These are phyloP conservation scores for Lagenidium sp. DNA, from an alignment of 352 stramenopile species.

Conservation along the genomic window DNA sequence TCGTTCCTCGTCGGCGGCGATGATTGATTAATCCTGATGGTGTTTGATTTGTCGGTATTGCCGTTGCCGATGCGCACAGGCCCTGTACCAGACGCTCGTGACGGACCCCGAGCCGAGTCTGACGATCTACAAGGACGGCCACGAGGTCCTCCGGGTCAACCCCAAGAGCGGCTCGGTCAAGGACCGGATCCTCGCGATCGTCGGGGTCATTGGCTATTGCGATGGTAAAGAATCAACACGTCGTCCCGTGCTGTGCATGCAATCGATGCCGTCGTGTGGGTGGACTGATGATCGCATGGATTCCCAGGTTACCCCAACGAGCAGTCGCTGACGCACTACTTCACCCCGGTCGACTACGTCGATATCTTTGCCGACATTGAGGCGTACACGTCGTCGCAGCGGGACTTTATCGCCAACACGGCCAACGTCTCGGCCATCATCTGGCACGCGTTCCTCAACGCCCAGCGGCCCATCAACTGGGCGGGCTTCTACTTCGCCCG, in stretches of 20 bases:
- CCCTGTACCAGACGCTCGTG: constrained; percentile 25
- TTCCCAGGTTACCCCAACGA: constrained; percentile 40
- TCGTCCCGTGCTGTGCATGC: too few relatives aligned
- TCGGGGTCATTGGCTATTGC: constrained; percentile 50
- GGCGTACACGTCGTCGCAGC: constrained; percentile 53
- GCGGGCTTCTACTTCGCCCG: constrained; percentile 75
- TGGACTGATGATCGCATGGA: too few relatives aligned
- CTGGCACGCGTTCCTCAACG: constrained; percentile 69
- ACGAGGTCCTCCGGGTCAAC: constrained; percentile 22
- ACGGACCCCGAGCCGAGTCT: constrained; percentile 28
- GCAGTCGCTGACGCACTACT: constrained; percentile 42
- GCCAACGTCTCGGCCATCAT: constrained; percentile 76
- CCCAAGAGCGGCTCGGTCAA: constrained; percentile 32
- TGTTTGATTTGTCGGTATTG: constrained; percentile 1
- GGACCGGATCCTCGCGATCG: constrained; percentile 33
- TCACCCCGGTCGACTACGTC: constrained; percentile 52
- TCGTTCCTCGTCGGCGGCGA: too few relatives aligned
- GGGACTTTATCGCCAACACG: constrained; percentile 71
- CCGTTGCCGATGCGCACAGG: too few relatives aligned
- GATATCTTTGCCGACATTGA: constrained; percentile 50
- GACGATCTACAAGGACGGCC: constrained; percentile 40
- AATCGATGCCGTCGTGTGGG: too few relatives aligned
- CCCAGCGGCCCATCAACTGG: constrained; percentile 67
- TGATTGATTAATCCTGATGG: not conserved
- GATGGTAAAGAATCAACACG: constrained; percentile 23